phyloP scores from a whole-genome alignment of 2,329 filamentous ascomycete species.

The Ascosphaera apis region DNA sequence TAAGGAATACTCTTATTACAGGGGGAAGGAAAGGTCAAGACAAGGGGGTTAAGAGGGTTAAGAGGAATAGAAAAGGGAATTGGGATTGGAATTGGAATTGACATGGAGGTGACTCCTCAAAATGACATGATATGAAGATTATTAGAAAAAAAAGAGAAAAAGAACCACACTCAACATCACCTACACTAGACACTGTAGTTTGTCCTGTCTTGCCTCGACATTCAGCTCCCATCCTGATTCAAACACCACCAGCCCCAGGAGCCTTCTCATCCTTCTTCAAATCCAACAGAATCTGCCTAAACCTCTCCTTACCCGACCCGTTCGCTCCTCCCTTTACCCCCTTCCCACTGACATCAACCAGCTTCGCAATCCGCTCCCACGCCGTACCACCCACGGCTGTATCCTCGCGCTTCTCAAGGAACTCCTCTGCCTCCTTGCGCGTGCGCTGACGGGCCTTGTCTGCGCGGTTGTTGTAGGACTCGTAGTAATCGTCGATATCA shows the following conservation, averaged over 20 bases:
- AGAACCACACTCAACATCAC: neutral
- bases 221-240: slow-evolving; percentile 3
- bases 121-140: neutral
- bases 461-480: slow-evolving; percentile 96
- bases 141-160: neutral
- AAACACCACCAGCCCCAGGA: slow-evolving; percentile 32
- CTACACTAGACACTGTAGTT: no score
- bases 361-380: slow-evolving; percentile 94
- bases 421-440: slow-evolving; percentile 77
- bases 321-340: slow-evolving; percentile 64
- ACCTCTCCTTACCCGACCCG: slow-evolving; percentile 86
- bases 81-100: no score
- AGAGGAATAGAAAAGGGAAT: no score
- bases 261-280: slow-evolving; percentile 83
- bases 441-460: slow-evolving; percentile 83
- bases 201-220: no score
- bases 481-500: slow-evolving; percentile 97
- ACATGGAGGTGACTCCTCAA: neutral
- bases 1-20: no score
- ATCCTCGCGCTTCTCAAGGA: slow-evolving; percentile 70
- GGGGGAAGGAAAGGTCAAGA: no score
- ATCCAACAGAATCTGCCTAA: slow-evolving; percentile 70
- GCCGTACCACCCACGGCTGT: slow-evolving; percentile 85
- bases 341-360: slow-evolving; percentile 95
- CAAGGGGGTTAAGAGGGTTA: no score